Conservation (phyloP, 352 stramenopile species). For the Phytophthora capsici region DNA sequence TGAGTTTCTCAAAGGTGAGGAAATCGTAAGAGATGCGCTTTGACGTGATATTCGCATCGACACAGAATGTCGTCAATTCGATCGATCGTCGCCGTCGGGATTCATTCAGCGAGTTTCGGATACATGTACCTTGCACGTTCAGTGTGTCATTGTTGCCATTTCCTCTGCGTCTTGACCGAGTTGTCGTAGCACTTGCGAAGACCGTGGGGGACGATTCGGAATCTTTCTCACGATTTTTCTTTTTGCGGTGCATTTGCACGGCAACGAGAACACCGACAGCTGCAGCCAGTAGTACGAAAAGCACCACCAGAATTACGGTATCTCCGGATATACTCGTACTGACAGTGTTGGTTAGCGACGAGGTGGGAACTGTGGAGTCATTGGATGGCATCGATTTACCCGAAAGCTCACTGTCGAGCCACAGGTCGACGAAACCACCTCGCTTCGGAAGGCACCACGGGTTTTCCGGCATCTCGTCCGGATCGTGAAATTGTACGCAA, state of each 20-base stretch:
- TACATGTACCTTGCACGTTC: neutral
- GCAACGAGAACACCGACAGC: conserved; percentile 24
- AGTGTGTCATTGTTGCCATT: neutral
- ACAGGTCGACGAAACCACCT: conserved; percentile 47
- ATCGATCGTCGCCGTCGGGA: conserved; percentile 35
- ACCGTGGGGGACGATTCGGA: conserved; percentile 27
- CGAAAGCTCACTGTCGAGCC: conserved; percentile 42
- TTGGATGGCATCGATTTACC: neutral
- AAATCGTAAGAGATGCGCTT: conserved; percentile 50
- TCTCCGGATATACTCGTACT: conserved; percentile 20
- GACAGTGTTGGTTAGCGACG: neutral
- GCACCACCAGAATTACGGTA: conserved; percentile 29
- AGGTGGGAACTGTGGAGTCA: conserved; percentile 5
- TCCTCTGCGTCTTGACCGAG: conserved; percentile 15
- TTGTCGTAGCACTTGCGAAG: conserved; percentile 27
- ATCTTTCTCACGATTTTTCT: conserved; percentile 6
- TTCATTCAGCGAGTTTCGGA: conserved; percentile 22
- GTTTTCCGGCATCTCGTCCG: conserved; percentile 7
- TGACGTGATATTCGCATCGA: conserved; percentile 52
- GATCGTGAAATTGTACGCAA: conserved; percentile 31
- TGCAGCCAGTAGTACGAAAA: conserved; percentile 29
- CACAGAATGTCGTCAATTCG: conserved; percentile 46
- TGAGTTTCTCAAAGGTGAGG: conserved; percentile 47
- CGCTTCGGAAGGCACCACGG: conserved; percentile 47
- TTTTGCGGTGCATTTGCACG: conserved; percentile 25